Percentiles rank a stretch among this genome's conserved stretches.
These are phyloP conservation scores for Saccharum hybrid DNA, from an alignment of 202 grass and related monocot species.

Conservation along the genomic window DNA sequence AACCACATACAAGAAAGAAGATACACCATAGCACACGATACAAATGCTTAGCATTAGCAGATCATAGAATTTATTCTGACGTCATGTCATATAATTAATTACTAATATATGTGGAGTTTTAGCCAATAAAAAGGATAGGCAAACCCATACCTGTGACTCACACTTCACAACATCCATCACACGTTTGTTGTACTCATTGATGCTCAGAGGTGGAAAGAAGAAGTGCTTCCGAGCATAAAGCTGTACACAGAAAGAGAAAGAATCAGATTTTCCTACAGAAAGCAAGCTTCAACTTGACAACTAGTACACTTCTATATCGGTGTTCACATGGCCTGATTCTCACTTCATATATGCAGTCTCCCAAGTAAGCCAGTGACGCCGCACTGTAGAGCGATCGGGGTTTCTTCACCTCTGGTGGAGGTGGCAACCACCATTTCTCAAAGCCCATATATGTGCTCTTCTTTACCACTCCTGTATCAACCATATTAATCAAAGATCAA, in stretches of 20 bases:
- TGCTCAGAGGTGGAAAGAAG: constrained; percentile 89
- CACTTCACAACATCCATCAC: constrained; percentile 95
- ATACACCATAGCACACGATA: not conserved
- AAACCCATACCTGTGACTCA: constrained; percentile 79
- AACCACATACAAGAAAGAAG: constrained; percentile 9
- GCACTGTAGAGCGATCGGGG: constrained; percentile 85
- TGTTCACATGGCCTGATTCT: not conserved
- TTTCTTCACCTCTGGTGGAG: constrained; percentile 79
- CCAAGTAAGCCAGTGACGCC: constrained; percentile 77
- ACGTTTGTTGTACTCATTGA: constrained; percentile 94
- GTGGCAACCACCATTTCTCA: constrained; percentile 87
- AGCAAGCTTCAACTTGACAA: constrained; percentile 31
- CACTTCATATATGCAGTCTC: constrained; percentile 99
- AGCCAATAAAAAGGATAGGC: constrained; percentile 23
- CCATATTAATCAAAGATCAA: constrained; percentile 11
- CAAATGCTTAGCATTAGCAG: constrained; percentile 11
- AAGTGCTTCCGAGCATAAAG: constrained; percentile 96
- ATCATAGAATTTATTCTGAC: constrained; percentile 10
- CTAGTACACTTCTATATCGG: not conserved
- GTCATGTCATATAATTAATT: not conserved
- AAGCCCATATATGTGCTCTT: constrained; percentile 77
- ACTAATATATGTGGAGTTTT: constrained; percentile 20
- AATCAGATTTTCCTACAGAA: constrained; percentile 15
- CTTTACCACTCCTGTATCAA: constrained; percentile 49
- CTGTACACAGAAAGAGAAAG: constrained; percentile 48